Conservation (phyloP, 2,329 filamentous ascomycete genomes). For the Raffaelea arxii region DNA sequence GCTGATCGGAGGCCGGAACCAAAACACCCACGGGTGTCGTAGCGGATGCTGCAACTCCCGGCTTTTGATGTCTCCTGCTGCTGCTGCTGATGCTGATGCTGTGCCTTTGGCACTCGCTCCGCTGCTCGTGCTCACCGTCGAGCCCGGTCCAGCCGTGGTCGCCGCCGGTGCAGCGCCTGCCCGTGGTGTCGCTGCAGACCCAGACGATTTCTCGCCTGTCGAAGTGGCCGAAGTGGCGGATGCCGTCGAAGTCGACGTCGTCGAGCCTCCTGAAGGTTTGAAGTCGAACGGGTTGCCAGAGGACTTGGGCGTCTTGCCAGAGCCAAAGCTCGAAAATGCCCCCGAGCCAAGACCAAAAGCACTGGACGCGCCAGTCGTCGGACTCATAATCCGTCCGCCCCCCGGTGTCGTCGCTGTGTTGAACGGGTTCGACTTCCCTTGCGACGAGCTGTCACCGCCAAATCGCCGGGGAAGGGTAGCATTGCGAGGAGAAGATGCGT, state of each 20-base stretch:
- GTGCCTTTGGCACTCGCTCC: conserved; percentile 19
- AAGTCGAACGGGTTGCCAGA: conserved; percentile 73
- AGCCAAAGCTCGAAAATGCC: conserved; percentile 92
- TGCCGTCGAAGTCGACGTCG: conserved; percentile 24
- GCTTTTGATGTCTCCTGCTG: conserved; percentile 16
- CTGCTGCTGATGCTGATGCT: conserved; percentile 20
- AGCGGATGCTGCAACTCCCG: conserved; percentile 44
- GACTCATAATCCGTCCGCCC: conserved; percentile 56
- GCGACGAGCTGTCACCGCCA: conserved; percentile 61
- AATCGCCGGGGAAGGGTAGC: conserved; percentile 62
- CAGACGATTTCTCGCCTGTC: conserved; percentile 54
- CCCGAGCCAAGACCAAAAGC: conserved; percentile 92
- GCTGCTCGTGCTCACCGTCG: no score
- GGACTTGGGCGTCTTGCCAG: conserved; percentile 79
- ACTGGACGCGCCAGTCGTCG: conserved; percentile 67
- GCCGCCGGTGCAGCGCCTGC: conserved; percentile 14
- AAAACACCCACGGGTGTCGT: conserved; percentile 88
- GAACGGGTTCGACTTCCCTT: conserved; percentile 72
- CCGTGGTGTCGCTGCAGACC: conserved; percentile 38
- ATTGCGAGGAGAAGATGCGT: conserved; percentile 41
- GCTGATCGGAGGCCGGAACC: conserved; percentile 92
- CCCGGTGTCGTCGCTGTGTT: conserved; percentile 63
- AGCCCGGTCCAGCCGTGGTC: no score
- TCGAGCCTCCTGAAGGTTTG: conserved; percentile 25
- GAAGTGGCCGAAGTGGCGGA: conserved; percentile 18